Base-by-base conservation (phyloP, 2,329 filamentous ascomycete genomes). In the Neobulgaria alba region DNA sequence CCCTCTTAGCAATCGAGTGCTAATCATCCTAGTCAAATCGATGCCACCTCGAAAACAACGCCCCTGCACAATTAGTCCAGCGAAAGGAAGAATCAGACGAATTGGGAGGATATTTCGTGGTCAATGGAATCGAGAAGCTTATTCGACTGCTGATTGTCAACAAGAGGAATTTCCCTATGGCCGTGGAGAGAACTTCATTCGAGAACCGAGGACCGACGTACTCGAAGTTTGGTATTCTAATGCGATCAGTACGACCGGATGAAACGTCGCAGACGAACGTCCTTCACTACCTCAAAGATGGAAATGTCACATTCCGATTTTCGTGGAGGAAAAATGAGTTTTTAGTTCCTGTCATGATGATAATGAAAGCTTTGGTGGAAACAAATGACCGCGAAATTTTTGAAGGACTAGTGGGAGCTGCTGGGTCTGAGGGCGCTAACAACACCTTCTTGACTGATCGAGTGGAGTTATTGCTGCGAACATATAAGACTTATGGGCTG, bases 321-420 rank as follows among this genome's bases (percentile, higher is more conserved):
- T 95, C 90, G 5, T 98, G 90, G 90, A 76, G 89, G 52, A 98
- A 98, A 66, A 87, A 88, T 53, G 92, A 98, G 63, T 98, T 87
- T 58, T 76, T 98, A n/a, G 76, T 98, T 2, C 92, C 92, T 1
- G 85, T 88, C 46, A 81, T 95, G 74, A 96, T 98, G 90, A 79
- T 98, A 23, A 67, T 98, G 50, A 98, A 96, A 67, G 90, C 92
- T 1, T 69, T 98, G 36, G 76, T 92, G 2, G 90, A 98, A 62
- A 98, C 92, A 12, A 98, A 95, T 60, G 92, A 98, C 59, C 79
- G 87, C 42, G 89, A 95, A 59, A 92, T 98, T 33, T 96, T 93
- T 45, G 89, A 96, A 63, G 85, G 84, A n/a, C 67, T 98, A 38
- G 82, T 96, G 34, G 90, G 90, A 29, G 71, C 77, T 19, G 74